Conservation (phyloP, 1,284 basidiomycete genomes). For the Cystobasidiaceae sp. region DNA sequence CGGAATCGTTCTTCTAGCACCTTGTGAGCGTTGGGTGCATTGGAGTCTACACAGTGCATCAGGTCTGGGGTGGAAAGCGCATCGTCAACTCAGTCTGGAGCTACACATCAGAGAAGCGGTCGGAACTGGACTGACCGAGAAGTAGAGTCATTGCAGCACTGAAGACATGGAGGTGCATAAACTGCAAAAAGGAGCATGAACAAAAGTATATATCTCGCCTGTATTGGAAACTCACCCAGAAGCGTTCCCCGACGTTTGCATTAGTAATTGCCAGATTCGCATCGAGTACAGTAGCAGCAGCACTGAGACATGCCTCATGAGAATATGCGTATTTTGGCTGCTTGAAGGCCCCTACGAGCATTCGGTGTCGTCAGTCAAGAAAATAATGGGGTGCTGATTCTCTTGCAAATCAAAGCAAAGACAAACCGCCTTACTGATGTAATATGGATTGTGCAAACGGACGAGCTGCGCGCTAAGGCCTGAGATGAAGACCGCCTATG, state of each 20-base stretch:
- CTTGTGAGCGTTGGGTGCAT: not conserved
- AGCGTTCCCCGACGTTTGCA: not conserved
- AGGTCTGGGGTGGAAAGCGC: too few relatives aligned
- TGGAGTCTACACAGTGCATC: constrained; percentile 15
- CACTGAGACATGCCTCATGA: constrained; percentile 5
- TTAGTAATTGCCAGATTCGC: not conserved
- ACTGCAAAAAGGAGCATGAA: not conserved
- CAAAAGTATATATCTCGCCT: not conserved
- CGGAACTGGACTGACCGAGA: too few relatives aligned
- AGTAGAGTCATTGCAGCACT: constrained; percentile 13
- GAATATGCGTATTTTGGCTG: constrained; percentile 7
- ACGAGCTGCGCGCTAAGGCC: constrained; percentile 10
- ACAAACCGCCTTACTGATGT: not conserved
- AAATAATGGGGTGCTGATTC: not conserved
- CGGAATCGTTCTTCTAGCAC: constrained; percentile 5
- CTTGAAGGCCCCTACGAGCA: constrained; percentile 13
- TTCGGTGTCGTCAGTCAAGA: not conserved
- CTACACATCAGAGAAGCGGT: too few relatives aligned
- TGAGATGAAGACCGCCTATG: not conserved
- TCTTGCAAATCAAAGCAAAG: not conserved
- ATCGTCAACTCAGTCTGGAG: too few relatives aligned
- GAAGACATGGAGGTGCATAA: constrained; percentile 6
- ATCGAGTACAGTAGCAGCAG: constrained; percentile 7
- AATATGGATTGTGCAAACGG: constrained; percentile 11
- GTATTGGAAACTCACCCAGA: not conserved